Percentiles rank a stretch among this genome's conserved stretches.
Conservation (phyloP, 2,329 filamentous ascomycete genomes). For the Gremmenia infestans region DNA sequence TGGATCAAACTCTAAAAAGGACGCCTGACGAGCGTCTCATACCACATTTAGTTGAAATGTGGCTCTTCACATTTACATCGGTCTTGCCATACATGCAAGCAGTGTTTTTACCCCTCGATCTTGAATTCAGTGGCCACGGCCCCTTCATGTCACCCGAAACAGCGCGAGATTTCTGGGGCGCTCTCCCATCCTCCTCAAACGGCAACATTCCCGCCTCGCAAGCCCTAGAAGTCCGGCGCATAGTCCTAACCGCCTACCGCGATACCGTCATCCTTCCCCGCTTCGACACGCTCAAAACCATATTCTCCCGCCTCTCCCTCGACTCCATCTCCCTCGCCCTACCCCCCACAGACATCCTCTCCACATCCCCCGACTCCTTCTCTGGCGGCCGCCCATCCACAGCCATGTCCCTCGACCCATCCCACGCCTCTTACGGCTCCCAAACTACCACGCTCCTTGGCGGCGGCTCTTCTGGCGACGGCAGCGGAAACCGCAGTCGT, state of each 20-base stretch:
- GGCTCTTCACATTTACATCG: constrained; percentile 86
- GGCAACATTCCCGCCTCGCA: constrained; percentile 41
- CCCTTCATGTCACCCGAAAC: constrained; percentile 72
- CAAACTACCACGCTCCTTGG: constrained; percentile 71
- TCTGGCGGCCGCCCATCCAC: constrained; percentile 60
- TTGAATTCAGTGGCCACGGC: constrained; percentile 85
- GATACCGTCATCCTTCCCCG: constrained; percentile 84
- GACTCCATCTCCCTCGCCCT: constrained; percentile 55
- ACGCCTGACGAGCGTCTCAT: constrained; percentile 86
- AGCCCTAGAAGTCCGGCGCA: constrained; percentile 78
- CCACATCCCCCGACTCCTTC: constrained; percentile 44
- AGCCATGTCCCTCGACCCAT: constrained; percentile 68
- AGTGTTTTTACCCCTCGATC: constrained; percentile 86
- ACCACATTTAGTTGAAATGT: constrained; percentile 84
- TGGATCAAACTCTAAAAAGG: constrained; percentile 76
- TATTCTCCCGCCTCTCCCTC: constrained; percentile 83
- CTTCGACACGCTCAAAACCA: constrained; percentile 81
- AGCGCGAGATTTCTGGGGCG: constrained; percentile 87
- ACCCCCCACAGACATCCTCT: constrained; percentile 40
- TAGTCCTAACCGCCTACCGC: constrained; percentile 82
- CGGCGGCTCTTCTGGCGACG: constrained; percentile 46
- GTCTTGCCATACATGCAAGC: constrained; percentile 93
- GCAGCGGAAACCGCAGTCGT: constrained; percentile 60
- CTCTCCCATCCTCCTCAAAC: constrained; percentile 47
- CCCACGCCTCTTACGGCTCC: constrained; percentile 73